A percentile compares a stretch with the other conserved stretches of the same genome.
Evolutionary conservation across 495 filamentous ascomycete species (phyloP).

Genomic region (Podospora didyma): DNA sequence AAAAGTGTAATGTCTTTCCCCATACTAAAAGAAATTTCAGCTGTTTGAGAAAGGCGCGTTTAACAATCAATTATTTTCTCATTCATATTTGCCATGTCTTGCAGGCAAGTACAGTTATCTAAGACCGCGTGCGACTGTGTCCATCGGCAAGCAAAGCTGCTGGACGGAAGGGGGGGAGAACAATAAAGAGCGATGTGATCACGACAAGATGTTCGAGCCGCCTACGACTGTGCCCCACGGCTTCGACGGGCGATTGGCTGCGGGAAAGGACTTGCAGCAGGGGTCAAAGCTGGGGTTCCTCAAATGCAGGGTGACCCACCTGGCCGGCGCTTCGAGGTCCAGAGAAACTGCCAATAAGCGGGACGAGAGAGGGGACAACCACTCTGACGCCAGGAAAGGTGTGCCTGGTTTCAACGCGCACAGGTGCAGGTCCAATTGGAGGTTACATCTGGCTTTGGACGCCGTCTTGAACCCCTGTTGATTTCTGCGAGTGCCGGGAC

Average conservation of each 20-base stretch:
- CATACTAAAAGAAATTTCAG: too few relatives aligned
- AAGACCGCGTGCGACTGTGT: not conserved
- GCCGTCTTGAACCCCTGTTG: constrained; percentile 1
- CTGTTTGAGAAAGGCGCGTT: too few relatives aligned
- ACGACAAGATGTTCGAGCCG: not conserved
- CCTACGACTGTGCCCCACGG: not conserved
- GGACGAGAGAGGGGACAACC: not conserved
- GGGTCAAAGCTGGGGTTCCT: not conserved
- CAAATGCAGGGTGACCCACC: constrained; percentile 1
- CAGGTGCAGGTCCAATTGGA: constrained; percentile 15
- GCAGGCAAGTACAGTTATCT: not conserved
- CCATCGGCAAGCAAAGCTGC: not conserved
- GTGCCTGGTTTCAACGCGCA: constrained; percentile 11
- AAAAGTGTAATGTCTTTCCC: too few relatives aligned
- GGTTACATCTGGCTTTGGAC: not conserved
- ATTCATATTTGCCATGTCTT: not conserved
- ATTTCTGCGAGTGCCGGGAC: constrained; percentile 10
- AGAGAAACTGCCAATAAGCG: constrained; percentile 5
- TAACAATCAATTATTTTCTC: too few relatives aligned
- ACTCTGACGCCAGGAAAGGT: constrained; percentile 1
- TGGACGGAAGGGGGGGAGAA: not conserved
- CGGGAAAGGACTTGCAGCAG: not conserved
- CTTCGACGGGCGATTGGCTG: not conserved
- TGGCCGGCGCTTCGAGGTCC: constrained; percentile 17
- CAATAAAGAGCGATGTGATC: not conserved